Conservation (phyloP, 306 rosid species). For the cucumber (Cucumis sativus) region DNA sequence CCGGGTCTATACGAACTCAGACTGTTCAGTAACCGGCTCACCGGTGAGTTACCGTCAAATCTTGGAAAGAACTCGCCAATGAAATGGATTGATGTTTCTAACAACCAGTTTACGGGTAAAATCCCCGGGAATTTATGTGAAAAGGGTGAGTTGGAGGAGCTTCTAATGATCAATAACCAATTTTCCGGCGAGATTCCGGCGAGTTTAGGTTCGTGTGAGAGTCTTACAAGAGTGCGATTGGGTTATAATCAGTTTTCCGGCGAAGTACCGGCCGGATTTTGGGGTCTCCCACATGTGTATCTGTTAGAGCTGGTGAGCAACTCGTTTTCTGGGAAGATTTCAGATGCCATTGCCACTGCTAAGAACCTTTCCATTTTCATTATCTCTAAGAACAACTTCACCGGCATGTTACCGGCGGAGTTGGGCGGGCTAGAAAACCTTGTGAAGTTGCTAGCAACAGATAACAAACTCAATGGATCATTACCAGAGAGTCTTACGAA, state of each 20-base stretch:
- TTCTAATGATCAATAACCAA: conserved; percentile 78
- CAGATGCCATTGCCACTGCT: conserved; percentile 46
- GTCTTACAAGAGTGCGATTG: conserved; percentile 65
- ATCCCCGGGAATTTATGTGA: conserved; percentile 70
- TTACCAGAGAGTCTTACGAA: conserved; percentile 62
- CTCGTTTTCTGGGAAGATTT: conserved; percentile 59
- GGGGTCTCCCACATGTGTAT: conserved; percentile 54
- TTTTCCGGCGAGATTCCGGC: conserved; percentile 63
- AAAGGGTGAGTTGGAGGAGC: conserved; percentile 62
- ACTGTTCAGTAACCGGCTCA: conserved; percentile 14
- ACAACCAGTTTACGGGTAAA: conserved; percentile 61
- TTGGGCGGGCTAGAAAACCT: conserved; percentile 55
- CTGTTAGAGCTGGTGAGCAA: conserved; percentile 70
- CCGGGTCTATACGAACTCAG: conserved; percentile 63
- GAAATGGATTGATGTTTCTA: conserved; percentile 78
- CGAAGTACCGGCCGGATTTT: conserved; percentile 60
- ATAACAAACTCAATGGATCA: conserved; percentile 46
- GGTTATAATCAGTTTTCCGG: conserved; percentile 68
- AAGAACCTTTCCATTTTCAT: conserved; percentile 73
- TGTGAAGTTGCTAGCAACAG: conserved; percentile 69
- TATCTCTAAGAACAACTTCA: conserved; percentile 56
- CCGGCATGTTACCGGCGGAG: conserved; percentile 54
- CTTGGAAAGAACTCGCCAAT: conserved; percentile 71
- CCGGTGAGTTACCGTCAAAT: conserved; percentile 55
- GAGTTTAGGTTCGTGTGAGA: conserved; percentile 50